phyloP scores from a whole-genome alignment of 805 yeast species.

The Spathaspora passalidarum region DNA sequence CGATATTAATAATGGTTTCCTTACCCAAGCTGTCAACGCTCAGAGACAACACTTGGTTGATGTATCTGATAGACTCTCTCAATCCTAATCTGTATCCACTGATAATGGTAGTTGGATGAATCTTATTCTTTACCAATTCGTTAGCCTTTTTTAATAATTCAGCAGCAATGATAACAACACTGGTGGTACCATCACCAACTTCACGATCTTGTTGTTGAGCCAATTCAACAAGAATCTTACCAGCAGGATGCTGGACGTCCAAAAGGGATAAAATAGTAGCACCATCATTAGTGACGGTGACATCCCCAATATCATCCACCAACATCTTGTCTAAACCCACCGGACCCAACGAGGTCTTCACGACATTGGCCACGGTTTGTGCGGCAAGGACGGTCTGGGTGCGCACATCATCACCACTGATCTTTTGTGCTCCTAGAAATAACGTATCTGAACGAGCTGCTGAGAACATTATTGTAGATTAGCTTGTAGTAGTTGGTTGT shows the following conservation, averaged over 20 bases:
- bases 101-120: constrained; percentile 97
- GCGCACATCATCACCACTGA: constrained; percentile 94
- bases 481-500: constrained; percentile 1
- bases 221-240: constrained; percentile 91
- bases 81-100: constrained; percentile 94
- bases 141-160: constrained; percentile 91
- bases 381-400: constrained; percentile 96
- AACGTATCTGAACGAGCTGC: constrained; percentile 88
- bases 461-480: constrained; percentile 48
- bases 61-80: constrained; percentile 84
- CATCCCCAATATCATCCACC: constrained; percentile 98
- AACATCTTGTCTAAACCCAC: constrained; percentile 98
- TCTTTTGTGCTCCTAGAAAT: constrained; percentile 92
- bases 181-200: constrained; percentile 97
- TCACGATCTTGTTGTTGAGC: constrained; percentile 99
- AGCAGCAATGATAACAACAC: constrained; percentile 93
- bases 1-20: constrained; percentile 83
- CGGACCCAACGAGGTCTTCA: constrained; percentile 93
- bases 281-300: constrained; percentile 97
- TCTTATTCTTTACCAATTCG: constrained; percentile 86
- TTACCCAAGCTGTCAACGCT: constrained; percentile 79
- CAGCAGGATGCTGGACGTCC: constrained; percentile 99
- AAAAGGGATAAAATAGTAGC: constrained; percentile 88
- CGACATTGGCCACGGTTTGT: constrained; percentile 76
- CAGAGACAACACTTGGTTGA: constrained; percentile 78